Percentiles rank a stretch among this genome's conserved stretches.
These are phyloP conservation scores for Madurella mycetomatis DNA, from an alignment of 2,329 filamentous ascomycete species.

Conservation along the genomic window DNA sequence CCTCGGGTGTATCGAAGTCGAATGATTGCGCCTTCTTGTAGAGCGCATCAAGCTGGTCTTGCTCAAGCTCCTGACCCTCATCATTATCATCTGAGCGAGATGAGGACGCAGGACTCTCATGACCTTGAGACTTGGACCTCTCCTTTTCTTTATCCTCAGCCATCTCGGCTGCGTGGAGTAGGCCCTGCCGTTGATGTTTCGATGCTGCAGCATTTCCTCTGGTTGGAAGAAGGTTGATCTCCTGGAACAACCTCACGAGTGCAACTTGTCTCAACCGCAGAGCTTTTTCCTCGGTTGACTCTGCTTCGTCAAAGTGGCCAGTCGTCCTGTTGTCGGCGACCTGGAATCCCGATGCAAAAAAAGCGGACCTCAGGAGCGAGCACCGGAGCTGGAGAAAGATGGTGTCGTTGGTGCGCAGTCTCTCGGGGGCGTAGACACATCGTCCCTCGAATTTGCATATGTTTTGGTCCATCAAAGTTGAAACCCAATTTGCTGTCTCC, in stretches of 20 bases:
- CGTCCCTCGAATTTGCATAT: slow-evolving; percentile 82
- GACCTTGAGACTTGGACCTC: slow-evolving; percentile 32
- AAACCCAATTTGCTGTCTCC: slow-evolving; percentile 87
- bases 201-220: slow-evolving; percentile 68
- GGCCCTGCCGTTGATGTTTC: slow-evolving; percentile 74
- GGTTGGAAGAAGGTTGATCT: slow-evolving; percentile 77
- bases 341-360: slow-evolving; percentile 59
- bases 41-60: slow-evolving; percentile 88
- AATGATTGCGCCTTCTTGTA: slow-evolving; percentile 97
- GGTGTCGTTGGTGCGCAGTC: slow-evolving; percentile 83
- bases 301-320: slow-evolving; percentile 76
- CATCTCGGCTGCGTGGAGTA: slow-evolving; percentile 83
- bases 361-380: slow-evolving; percentile 69
- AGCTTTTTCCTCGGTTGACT: slow-evolving; percentile 79
- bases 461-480: slow-evolving; percentile 83
- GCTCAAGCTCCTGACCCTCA: slow-evolving; percentile 85
- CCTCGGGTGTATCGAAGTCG: slow-evolving; percentile 85
- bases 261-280: slow-evolving; percentile 81
- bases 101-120: slow-evolving; percentile 42
- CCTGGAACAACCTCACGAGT: slow-evolving; percentile 81
- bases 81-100: slow-evolving; percentile 64
- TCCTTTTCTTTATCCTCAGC: slow-evolving; percentile 71
- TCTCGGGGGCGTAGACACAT: slow-evolving; percentile 85
- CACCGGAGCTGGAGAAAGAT: slow-evolving; percentile 85
- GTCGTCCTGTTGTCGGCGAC: slow-evolving; percentile 66